phyloP scores from a whole-genome alignment of 345 rosid species.

The Camelina sativa region DNA sequence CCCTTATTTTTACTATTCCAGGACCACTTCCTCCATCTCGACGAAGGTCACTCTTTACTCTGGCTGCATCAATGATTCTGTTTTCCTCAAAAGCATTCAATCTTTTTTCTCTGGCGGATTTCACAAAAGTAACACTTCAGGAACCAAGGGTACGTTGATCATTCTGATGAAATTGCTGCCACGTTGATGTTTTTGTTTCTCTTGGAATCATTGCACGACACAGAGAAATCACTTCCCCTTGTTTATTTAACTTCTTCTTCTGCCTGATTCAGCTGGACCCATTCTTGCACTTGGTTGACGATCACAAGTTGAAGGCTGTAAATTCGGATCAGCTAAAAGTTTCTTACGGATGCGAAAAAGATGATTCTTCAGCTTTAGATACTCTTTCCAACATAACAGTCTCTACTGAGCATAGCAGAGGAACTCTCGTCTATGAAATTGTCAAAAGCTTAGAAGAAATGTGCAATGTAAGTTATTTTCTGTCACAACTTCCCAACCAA shows the following conservation, averaged over 20 bases:
- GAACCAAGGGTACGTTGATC: conserved; percentile 60
- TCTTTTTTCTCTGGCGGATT: conserved; percentile 60
- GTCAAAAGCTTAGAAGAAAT: conserved; percentile 65
- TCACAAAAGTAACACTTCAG: conserved; percentile 58
- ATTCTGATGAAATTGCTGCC: conserved; percentile 24
- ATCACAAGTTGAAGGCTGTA: conserved; percentile 72
- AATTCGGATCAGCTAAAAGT: conserved; percentile 44
- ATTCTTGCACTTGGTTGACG: conserved; percentile 73
- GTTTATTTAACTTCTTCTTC: conserved; percentile 20
- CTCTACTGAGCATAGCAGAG: conserved; percentile 63
- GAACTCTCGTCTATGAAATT: conserved; percentile 67
- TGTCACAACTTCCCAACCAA: conserved; percentile 22
- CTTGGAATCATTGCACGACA: background rate
- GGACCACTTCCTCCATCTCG: conserved; percentile 82
- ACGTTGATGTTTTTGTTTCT: conserved; percentile 20
- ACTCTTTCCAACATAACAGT: conserved; percentile 62
- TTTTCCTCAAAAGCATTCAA: conserved; percentile 79
- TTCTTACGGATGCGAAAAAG: conserved; percentile 74
- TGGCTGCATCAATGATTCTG: conserved; percentile 88
- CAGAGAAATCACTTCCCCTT: conserved; percentile 2
- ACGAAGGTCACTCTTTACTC: conserved; percentile 78
- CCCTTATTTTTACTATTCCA: conserved; percentile 45
- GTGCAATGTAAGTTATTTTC: conserved; percentile 57
- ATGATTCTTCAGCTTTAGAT: conserved; percentile 64
- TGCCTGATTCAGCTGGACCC: conserved; percentile 76